phyloP scores from a whole-genome alignment of 1,284 basidiomycete genomes.

The Heliocybe sulcata region DNA sequence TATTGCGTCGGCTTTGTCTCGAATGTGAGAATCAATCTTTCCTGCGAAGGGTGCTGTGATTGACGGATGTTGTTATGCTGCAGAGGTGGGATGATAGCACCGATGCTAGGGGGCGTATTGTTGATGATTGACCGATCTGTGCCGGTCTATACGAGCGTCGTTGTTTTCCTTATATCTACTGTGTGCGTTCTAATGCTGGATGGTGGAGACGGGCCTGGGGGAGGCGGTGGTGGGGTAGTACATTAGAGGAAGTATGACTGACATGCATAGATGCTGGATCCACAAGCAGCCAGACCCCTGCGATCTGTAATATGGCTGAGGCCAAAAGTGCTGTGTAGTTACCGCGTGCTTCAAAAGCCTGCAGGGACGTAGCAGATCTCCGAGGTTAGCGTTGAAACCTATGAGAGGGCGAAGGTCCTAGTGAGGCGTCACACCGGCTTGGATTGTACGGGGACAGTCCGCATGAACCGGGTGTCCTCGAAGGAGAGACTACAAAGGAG shows the following conservation, averaged over 20 bases:
- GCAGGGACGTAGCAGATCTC: no score
- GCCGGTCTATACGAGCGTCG: conserved; percentile 75
- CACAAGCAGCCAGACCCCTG: no score
- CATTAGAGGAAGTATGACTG: background rate
- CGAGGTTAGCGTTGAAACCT: no score
- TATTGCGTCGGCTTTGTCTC: conserved; percentile 82
- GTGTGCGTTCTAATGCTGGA: conserved; percentile 57
- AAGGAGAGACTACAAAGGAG: conserved; percentile 35
- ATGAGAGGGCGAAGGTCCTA: no score
- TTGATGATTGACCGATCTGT: conserved; percentile 66
- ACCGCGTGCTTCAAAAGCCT: no score
- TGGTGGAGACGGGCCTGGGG: conserved; percentile 10
- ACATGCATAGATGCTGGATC: background rate
- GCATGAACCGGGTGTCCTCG: background rate
- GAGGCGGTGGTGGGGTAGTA: background rate
- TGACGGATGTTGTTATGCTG: background rate
- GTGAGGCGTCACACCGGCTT: no score
- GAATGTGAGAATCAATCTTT: conserved; percentile 50
- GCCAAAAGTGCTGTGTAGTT: no score
- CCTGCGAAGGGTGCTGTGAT: background rate
- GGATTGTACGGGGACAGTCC: background rate
- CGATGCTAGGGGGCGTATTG: conserved; percentile 78
- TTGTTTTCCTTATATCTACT: conserved; percentile 64
- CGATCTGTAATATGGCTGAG: no score
- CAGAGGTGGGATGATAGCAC: conserved; percentile 89